These are phyloP conservation scores for Pogostemon cablin DNA, from an alignment of 257 asterid genomes.

Conservation along the genomic window DNA sequence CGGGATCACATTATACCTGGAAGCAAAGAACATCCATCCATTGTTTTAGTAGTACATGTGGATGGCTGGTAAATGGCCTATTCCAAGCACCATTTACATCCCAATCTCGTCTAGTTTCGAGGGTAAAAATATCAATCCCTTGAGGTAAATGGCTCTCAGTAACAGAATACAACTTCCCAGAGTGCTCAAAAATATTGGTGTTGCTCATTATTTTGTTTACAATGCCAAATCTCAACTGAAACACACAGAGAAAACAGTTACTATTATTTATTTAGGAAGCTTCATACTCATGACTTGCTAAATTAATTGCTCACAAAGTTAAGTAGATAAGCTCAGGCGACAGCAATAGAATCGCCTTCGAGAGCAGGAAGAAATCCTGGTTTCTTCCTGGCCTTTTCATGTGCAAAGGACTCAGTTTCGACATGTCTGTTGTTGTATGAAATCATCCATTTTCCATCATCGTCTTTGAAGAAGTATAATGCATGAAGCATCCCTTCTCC, in stretches of 20 bases:
- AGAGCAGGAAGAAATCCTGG: constrained; percentile 52
- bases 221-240: constrained; percentile 65
- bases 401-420: constrained; percentile 44
- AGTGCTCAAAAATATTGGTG: constrained; percentile 65
- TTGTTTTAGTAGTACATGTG: constrained; percentile 46
- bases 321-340: constrained; percentile 50
- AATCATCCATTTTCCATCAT: constrained; percentile 30
- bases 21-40: neutral
- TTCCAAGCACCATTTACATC: constrained; percentile 54
- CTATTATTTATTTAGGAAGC: neutral
- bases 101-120: constrained; percentile 58
- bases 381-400: constrained; percentile 40
- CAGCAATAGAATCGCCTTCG: constrained; percentile 50
- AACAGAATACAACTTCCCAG: constrained; percentile 57
- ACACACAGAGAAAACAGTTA: neutral
- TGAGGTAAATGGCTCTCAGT: constrained; percentile 71
- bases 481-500: constrained; percentile 69
- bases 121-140: constrained; percentile 50
- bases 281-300: neutral
- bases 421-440: constrained; percentile 46
- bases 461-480: constrained; percentile 37
- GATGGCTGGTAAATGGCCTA: constrained; percentile 77
- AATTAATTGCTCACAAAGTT: constrained; percentile 42
- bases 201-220: constrained; percentile 57
- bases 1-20: constrained; percentile 64